phyloP scores from a whole-genome alignment of 148 eudicot species.

The Nyssa sinensis region DNA sequence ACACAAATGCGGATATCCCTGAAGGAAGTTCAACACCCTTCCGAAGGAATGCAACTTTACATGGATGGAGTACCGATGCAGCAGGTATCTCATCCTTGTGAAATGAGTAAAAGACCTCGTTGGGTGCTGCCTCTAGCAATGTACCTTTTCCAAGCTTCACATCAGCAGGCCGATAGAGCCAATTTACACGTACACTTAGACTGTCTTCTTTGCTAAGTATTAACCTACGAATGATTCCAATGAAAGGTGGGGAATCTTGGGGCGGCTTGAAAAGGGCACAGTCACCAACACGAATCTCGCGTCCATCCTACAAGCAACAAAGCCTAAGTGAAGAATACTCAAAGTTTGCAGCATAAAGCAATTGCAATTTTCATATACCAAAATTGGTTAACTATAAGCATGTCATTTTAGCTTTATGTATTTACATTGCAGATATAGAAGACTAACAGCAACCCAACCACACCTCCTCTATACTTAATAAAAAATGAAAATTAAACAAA shows the following conservation, averaged over 20 bases:
- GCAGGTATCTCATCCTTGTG: slow-evolving; percentile 86
- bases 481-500: not conserved
- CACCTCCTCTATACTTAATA: not conserved
- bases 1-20: slow-evolving; percentile 74
- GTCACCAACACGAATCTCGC: slow-evolving; percentile 68
- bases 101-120: slow-evolving; percentile 86
- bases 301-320: slow-evolving; percentile 57
- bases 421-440: not conserved
- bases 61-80: slow-evolving; percentile 86
- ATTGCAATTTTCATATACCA: not conserved
- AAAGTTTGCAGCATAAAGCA: not conserved
- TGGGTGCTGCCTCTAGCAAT: slow-evolving; percentile 63
- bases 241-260: slow-evolving; percentile 63
- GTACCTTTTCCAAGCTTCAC: slow-evolving; percentile 63
- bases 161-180: slow-evolving; percentile 92
- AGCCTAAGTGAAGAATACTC: not conserved
- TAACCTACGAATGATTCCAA: slow-evolving; percentile 62
- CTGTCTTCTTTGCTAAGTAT: slow-evolving; percentile 38
- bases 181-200: slow-evolving; percentile 56
- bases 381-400: not conserved
- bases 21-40: slow-evolving; percentile 81
- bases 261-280: slow-evolving; percentile 85
- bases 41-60: slow-evolving; percentile 84
- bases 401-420: not conserved
- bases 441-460: not conserved